Base-by-base conservation (phyloP, 208 protist species). In the Trypanosoma cruzi region DNA sequence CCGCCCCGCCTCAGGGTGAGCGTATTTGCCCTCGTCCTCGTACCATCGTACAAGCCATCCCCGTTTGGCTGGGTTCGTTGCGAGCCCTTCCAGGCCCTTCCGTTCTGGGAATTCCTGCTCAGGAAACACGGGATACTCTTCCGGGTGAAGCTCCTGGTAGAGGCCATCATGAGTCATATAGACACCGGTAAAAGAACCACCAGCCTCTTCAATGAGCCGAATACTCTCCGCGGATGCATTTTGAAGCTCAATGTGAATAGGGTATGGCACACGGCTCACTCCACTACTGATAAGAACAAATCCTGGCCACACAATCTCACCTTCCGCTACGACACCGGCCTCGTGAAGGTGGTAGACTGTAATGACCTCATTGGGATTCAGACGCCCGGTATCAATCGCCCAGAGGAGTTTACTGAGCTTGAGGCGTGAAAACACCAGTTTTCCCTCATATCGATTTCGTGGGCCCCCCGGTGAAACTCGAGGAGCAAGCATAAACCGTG, bases 121-220 rank as follows among this genome's bases (percentile, higher is more conserved):
- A 34, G 85, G 61, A 68, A 95, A 95, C 4, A 84, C 73, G 1
- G 92, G 89, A 57, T 85, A 97, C 73, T 95, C 74, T 70, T 97
- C 89, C 0, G 92, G 92, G 68, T 90, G 88, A 24, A 97, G 52
- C 68, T 95, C 88, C 64, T 97, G 85, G 56, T 93, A 94, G 13
- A 97, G 81, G 8, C 92, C 92, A n/a, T 97, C 88, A 67, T 92
- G 86, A 0, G 89, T 92, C 88, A 95, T 94, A 82, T 97, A 97
- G 22, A 86, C 82, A 36, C 82, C 78, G 5, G 89, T 95, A 68
- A 97, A 97, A 18, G 85, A 82, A 32, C 92, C 92, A 13, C 92
- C 92, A 1, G 92, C 88, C 60, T 93, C 86, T 67, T 97, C 92
- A 52, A 97, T 86, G 11, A 97, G 84, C 42, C 88, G 70, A 53